Evolutionary conservation across 129 eudicot species (phyloP).

Genomic region (Saussurea involucrata): DNA sequence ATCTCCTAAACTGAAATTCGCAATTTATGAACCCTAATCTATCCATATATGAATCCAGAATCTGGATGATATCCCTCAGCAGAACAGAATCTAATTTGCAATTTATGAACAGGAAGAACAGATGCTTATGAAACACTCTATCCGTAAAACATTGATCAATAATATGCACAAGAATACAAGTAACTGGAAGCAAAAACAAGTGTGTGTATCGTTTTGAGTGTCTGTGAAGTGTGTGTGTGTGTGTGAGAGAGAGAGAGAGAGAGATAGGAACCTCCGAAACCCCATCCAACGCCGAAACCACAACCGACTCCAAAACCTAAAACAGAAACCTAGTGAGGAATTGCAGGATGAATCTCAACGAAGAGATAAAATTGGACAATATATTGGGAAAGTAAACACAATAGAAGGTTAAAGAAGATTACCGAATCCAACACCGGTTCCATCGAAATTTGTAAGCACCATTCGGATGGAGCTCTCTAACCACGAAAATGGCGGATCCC

Average conservation of each 20-base stretch:
- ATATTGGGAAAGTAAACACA: neutral
- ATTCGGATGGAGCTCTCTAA: slow-evolving; percentile 21
- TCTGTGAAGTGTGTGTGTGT: neutral
- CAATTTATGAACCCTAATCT: neutral
- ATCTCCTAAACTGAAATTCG: neutral
- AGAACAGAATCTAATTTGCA: neutral
- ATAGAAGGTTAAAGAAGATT: neutral
- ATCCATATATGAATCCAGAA: neutral
- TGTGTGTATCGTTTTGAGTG: neutral
- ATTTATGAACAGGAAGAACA: slow-evolving; percentile 9
- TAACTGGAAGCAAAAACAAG: neutral
- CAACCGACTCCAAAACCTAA: slow-evolving; percentile 77
- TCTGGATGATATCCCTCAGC: neutral
- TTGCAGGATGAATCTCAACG: neutral
- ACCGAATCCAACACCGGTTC: slow-evolving; percentile 79
- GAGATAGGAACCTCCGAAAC: slow-evolving; percentile 71
- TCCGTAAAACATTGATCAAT: neutral
- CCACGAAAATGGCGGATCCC: slow-evolving; percentile 8
- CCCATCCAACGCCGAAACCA: slow-evolving; percentile 90
- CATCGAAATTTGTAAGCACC: slow-evolving; percentile 69
- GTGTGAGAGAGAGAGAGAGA: slow-evolving; percentile 6
- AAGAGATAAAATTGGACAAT: neutral
- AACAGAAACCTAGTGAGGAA: neutral
- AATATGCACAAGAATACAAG: neutral
- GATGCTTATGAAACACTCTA: neutral